These are phyloP conservation scores for Boletus reticulatus DNA, from an alignment of 768 basidiomycete genomes.

Conservation along the genomic window DNA sequence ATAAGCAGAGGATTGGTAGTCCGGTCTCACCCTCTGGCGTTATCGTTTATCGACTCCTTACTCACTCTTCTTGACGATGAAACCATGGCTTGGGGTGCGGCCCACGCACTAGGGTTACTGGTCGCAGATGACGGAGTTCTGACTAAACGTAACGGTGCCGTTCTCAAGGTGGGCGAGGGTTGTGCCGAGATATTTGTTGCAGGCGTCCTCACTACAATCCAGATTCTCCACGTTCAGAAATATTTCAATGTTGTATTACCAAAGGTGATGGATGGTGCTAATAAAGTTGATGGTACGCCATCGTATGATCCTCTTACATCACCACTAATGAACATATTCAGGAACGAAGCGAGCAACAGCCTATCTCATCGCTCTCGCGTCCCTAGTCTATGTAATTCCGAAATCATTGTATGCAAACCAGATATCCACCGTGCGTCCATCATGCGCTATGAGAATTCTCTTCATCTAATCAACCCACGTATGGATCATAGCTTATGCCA, in stretches of 20 bases:
- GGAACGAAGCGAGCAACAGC: conserved; percentile 57
- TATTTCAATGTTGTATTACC: conserved; percentile 74
- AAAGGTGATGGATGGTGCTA: conserved; percentile 66
- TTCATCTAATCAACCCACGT: neutral
- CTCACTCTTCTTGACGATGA: conserved; percentile 71
- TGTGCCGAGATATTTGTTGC: neutral
- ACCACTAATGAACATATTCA: conserved; percentile 21
- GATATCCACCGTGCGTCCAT: conserved; percentile 52
- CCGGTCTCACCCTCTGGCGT: conserved; percentile 60
- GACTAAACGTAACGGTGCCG: conserved; percentile 74
- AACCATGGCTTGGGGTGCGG: conserved; percentile 67
- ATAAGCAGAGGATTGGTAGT: conserved; percentile 78
- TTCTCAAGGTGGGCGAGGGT: conserved; percentile 59
- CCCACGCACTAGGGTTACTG: conserved; percentile 69
- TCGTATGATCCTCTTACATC: neutral
- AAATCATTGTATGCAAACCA: conserved; percentile 69
- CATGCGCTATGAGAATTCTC: neutral
- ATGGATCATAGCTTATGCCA: conserved; percentile 71
- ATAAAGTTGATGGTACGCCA: conserved; percentile 49
- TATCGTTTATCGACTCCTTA: conserved; percentile 57
- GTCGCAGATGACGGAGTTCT: conserved; percentile 59
- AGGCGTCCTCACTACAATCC: neutral
- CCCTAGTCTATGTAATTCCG: conserved; percentile 77
- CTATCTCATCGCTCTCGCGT: conserved; percentile 80
- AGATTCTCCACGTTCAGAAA: conserved; percentile 77